Conservation (phyloP, 345 rosid species). For the Acer saccharum region DNA sequence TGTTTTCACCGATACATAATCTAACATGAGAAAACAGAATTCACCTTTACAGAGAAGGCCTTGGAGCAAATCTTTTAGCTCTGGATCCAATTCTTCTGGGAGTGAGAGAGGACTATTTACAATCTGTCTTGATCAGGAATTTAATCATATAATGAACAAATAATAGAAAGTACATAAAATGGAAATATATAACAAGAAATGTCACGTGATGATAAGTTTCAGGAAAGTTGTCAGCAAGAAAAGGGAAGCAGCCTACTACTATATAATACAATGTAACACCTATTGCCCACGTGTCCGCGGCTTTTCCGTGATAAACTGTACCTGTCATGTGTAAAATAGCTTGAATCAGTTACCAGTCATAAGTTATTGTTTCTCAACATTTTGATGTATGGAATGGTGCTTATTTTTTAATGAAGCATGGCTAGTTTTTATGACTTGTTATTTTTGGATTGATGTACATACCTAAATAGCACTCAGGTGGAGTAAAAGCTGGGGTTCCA, state of each 20-base stretch:
- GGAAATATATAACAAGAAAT: background rate
- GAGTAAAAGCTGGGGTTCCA: constrained; percentile 1
- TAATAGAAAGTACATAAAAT: background rate
- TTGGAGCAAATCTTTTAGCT: constrained; percentile 18
- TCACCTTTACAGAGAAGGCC: constrained; percentile 19
- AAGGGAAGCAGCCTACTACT: constrained; percentile 14
- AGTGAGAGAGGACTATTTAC: constrained; percentile 18
- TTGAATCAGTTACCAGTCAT: background rate
- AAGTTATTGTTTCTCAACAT: background rate
- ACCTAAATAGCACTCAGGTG: constrained; percentile 18
- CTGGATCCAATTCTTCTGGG: constrained; percentile 18
- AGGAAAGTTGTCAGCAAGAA: constrained; percentile 14
- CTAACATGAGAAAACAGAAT: background rate
- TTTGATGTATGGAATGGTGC: too few species aligned
- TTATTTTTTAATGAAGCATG: background rate
- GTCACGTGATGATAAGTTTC: constrained; percentile 17
- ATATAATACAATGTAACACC: constrained; percentile 21
- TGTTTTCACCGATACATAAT: too few species aligned
- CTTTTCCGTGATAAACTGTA: background rate
- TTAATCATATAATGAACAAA: background rate
- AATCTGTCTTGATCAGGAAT: constrained; percentile 6
- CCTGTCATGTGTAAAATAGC: background rate
- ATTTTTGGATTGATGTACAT: background rate
- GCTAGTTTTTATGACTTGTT: background rate
- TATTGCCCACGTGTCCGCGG: constrained; percentile 20